Percentiles rank a stretch among this genome's conserved stretches.
Evolutionary conservation across 2,329 filamentous ascomycete genomes (phyloP).

Genomic region (Sclerotinia spermophila): DNA sequence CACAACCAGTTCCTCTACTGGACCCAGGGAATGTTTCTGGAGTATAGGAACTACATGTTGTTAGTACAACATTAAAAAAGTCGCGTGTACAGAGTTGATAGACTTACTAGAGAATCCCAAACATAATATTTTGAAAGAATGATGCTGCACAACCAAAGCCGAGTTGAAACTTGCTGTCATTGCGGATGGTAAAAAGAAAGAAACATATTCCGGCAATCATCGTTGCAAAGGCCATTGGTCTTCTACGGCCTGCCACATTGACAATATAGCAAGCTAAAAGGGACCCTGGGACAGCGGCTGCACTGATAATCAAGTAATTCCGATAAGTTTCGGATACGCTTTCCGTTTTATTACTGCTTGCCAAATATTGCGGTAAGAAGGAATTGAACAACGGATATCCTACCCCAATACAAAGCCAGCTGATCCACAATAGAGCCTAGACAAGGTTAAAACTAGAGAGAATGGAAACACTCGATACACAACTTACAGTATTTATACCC

Average conservation of each 20-base stretch:
- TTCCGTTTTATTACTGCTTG: slow-evolving; percentile 48
- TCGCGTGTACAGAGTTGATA: neutral
- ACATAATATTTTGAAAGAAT: slow-evolving; percentile 74
- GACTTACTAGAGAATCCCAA: slow-evolving; percentile 62
- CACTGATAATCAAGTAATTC: slow-evolving; percentile 77
- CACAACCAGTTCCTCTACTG: slow-evolving; percentile 67
- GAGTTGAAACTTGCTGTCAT: slow-evolving; percentile 55
- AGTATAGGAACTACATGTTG: slow-evolving; percentile 55
- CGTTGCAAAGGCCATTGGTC: slow-evolving; percentile 66
- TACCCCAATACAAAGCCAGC: slow-evolving; percentile 80
- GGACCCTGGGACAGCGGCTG: slow-evolving; percentile 73
- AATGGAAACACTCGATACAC: neutral
- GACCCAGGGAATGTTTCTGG: slow-evolving; percentile 74
- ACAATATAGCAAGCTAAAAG: slow-evolving; percentile 71
- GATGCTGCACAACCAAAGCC: slow-evolving; percentile 65
- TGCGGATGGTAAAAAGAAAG: slow-evolving; percentile 61
- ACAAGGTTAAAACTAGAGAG: neutral
- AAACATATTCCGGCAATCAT: slow-evolving; percentile 66
- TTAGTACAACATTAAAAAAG: neutral
- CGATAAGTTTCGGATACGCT: slow-evolving; percentile 58
- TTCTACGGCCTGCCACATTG: slow-evolving; percentile 66
- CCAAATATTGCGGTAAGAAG: slow-evolving; percentile 83
- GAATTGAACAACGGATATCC: slow-evolving; percentile 86
- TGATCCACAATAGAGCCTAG: slow-evolving; percentile 62
- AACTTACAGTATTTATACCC: slow-evolving; percentile 45